Evolutionary conservation across 108 stramenopile species (phyloP), one percentile per base, ranked within the genome.

Genomic region (Pseudonitzschia multiseries): DNA sequence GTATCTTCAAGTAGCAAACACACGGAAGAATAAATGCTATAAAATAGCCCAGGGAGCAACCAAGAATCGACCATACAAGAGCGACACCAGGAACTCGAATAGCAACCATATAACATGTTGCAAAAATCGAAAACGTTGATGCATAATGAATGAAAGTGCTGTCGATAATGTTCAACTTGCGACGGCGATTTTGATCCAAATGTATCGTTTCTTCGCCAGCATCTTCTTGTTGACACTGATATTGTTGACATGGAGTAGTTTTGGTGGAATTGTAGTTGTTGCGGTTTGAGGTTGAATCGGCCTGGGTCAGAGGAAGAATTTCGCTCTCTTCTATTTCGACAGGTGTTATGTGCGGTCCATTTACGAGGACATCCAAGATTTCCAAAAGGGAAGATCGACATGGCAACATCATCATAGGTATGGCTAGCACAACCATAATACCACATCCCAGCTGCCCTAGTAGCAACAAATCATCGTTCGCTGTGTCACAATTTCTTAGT

Each of bases 11-110:
- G 42, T 82, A 86, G 32, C 77, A 84, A 27, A 63, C 78, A 13
- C 78, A 70, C 20, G 93, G 93, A 15, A 94, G 68, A 48, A 91
- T 82, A 56, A 90, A 95, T 18, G 86, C 79, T 63, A 95, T 89
- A 10, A 89, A 29, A 73, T 89, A 87, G 2, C 86, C 88, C 85
- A 92, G 77, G 65, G 72, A 81, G 22, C 84, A 87, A 32, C 93
- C 91, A 65, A 79, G 78, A 44, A 95, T 72, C 64, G 80, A 77
- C 93, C 93, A 95, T 21, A 95, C 88, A 15, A 81, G 53, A 14
- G 81, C 87, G 24, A 92, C 91, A 27, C 91, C 89, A n/a, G 88
- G 85, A 53, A 84, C 89, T 6, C 53, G 54, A 13, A 84, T 71
- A 15, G 93, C 89, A 2, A 80, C 81, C n/a, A 83, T 43, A 61